Percentiles rank a stretch among this genome's conserved stretches.
phyloP scores from a whole-genome alignment of 2,329 filamentous ascomycete species.

The Aspergillus arachidicola region DNA sequence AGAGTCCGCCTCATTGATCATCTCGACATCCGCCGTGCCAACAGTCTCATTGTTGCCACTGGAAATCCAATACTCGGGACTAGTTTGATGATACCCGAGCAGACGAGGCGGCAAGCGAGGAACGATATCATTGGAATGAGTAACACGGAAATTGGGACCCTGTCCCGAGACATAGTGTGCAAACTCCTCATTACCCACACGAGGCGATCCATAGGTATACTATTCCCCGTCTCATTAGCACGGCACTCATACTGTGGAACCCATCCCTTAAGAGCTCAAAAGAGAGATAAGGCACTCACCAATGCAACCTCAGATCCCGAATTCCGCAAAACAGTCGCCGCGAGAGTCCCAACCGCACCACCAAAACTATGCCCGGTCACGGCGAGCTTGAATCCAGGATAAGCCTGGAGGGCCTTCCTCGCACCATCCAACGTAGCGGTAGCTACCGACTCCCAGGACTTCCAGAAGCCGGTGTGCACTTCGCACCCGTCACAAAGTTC shows the following conservation, averaged over 20 bases:
- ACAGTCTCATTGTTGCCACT: slow-evolving; percentile 31
- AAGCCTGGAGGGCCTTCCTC: slow-evolving; percentile 25
- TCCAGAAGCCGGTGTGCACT: slow-evolving; percentile 52
- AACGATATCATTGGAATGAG: slow-evolving; percentile 42
- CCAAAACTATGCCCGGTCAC: slow-evolving; percentile 56
- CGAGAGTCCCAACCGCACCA: slow-evolving; percentile 53
- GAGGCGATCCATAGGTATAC: slow-evolving; percentile 49
- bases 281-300: slow-evolving; percentile 37
- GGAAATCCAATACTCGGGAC: slow-evolving; percentile 47
- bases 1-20: slow-evolving; percentile 36
- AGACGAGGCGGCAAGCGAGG: slow-evolving; percentile 40
- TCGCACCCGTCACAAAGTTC: slow-evolving; percentile 49
- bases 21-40: slow-evolving; percentile 34
- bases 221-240: slow-evolving; percentile 19
- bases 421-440: slow-evolving; percentile 43
- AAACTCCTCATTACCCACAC: slow-evolving; percentile 43
- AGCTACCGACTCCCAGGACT: slow-evolving; percentile 46
- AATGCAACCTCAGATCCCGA: slow-evolving; percentile 45
- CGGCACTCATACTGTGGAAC: slow-evolving; percentile 1
- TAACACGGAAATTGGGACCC: slow-evolving; percentile 39
- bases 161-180: slow-evolving; percentile 43
- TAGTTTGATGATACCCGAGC: slow-evolving; percentile 39
- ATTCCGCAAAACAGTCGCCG: slow-evolving; percentile 48
- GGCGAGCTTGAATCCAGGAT: slow-evolving; percentile 48
- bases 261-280: no score